Percentiles rank a stretch among this genome's conserved stretches.
Conservation (phyloP, 176 grass and related monocot genomes). For the Aegilops bicornis region DNA sequence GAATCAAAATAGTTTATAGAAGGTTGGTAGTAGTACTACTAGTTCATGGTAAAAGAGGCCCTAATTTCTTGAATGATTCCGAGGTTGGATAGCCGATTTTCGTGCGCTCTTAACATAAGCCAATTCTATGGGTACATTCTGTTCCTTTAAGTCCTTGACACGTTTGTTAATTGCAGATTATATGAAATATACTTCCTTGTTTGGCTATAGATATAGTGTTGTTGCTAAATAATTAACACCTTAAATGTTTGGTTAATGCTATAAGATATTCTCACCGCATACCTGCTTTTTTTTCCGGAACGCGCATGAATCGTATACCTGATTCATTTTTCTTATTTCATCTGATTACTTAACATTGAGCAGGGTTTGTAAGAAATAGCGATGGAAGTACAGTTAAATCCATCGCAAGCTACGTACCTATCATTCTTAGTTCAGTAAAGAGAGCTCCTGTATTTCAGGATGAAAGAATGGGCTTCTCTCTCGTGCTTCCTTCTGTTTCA, state of each 20-base stretch:
- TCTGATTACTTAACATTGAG: not conserved
- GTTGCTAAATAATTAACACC: not conserved
- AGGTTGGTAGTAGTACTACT: no score
- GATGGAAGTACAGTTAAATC: not conserved
- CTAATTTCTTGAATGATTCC: no score
- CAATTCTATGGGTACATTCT: not conserved
- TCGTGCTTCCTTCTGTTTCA: not conserved
- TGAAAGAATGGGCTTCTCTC: not conserved
- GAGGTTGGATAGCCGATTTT: no score
- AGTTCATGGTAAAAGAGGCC: no score
- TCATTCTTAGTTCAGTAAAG: not conserved
- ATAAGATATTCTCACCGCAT: not conserved
- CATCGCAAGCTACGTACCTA: not conserved
- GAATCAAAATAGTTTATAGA: no score
- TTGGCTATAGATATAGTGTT: not conserved
- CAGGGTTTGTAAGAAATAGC: not conserved
- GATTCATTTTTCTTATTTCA: not conserved
- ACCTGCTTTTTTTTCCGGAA: not conserved
- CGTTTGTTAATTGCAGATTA: not conserved
- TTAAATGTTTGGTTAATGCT: not conserved
- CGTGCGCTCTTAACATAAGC: not conserved
- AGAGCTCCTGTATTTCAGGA: not conserved
- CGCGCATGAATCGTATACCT: no score
- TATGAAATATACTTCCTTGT: not conserved
- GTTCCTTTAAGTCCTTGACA: not conserved